Evolutionary conservation across 2,329 filamentous ascomycete genomes (phyloP).

Genomic region (Penicillium nordicum): DNA sequence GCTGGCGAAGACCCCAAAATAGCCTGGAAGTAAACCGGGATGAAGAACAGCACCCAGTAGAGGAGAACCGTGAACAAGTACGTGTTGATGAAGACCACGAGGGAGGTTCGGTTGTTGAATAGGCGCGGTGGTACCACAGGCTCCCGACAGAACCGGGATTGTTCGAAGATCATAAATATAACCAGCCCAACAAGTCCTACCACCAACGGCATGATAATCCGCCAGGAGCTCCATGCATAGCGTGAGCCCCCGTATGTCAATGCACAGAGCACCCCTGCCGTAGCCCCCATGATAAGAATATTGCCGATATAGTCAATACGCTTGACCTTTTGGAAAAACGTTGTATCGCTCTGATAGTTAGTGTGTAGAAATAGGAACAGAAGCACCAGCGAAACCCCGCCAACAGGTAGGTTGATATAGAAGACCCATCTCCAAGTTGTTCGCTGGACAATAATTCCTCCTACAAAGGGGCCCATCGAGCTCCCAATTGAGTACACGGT

Average conservation of each 20-base stretch:
- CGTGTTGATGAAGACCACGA: slow-evolving; percentile 30
- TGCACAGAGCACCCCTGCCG: not conserved
- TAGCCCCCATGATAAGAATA: not conserved
- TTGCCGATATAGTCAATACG: slow-evolving; percentile 37
- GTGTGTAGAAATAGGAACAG: slow-evolving; percentile 45
- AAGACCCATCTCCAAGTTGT: slow-evolving; percentile 31
- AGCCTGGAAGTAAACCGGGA: slow-evolving; percentile 45
- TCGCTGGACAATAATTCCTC: slow-evolving; percentile 18
- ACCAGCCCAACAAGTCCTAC: not conserved
- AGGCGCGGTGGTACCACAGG: slow-evolving; percentile 41
- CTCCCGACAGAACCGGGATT: slow-evolving; percentile 26
- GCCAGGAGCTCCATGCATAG: not conserved
- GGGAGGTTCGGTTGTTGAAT: slow-evolving; percentile 41
- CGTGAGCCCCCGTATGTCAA: not conserved
- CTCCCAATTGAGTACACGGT: slow-evolving; percentile 43
- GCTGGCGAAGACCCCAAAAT: slow-evolving; percentile 33
- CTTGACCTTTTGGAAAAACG: slow-evolving; percentile 32
- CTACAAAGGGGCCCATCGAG: slow-evolving; percentile 31
- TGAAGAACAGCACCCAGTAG: slow-evolving; percentile 39
- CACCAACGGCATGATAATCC: not conserved
- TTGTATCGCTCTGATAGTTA: slow-evolving; percentile 27
- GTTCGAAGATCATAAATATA: not conserved
- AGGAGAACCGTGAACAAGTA: slow-evolving; percentile 39
- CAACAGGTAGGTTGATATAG: slow-evolving; percentile 26
- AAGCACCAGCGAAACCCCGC: slow-evolving; percentile 16